These are phyloP conservation scores for Fraxinus baroniana DNA, from an alignment of 305 asterid genomes.

Conservation along the genomic window DNA sequence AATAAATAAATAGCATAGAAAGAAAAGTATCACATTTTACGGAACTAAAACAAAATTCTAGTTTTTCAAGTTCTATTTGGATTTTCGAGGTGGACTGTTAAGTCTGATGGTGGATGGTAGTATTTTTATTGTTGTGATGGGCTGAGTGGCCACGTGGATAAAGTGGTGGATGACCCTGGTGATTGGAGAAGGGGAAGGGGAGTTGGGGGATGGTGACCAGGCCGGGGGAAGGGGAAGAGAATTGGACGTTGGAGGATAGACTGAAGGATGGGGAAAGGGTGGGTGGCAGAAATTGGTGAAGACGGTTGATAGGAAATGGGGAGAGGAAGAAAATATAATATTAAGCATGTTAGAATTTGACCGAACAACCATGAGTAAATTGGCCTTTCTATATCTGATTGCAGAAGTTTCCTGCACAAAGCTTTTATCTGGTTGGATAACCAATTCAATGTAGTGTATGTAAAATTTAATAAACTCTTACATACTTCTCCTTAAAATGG, in stretches of 20 bases:
- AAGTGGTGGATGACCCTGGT: not conserved
- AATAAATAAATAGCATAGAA: conserved; percentile 1
- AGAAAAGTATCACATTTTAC: not conserved
- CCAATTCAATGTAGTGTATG: not conserved
- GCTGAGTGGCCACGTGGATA: not conserved
- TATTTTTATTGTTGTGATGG: not conserved
- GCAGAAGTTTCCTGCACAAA: not conserved
- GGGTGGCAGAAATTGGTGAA: not conserved
- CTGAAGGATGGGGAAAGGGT: not conserved
- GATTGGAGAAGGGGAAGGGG: not conserved
- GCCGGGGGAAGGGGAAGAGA: not conserved
- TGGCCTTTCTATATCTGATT: not conserved
- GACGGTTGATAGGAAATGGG: not conserved
- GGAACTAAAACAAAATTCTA: not conserved
- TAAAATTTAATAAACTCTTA: not conserved
- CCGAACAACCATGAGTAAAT: not conserved
- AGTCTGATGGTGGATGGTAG: not conserved
- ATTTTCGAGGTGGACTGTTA: not conserved
- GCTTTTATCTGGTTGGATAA: not conserved
- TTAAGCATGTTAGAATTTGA: not conserved
- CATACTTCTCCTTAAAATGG: not conserved
- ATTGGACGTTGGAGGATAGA: not conserved
- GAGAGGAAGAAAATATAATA: not conserved
- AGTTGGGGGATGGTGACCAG: not conserved
- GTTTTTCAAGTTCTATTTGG: not conserved